phyloP scores from a whole-genome alignment of 306 rosid genomes.

The Ormosia semicastrata region DNA sequence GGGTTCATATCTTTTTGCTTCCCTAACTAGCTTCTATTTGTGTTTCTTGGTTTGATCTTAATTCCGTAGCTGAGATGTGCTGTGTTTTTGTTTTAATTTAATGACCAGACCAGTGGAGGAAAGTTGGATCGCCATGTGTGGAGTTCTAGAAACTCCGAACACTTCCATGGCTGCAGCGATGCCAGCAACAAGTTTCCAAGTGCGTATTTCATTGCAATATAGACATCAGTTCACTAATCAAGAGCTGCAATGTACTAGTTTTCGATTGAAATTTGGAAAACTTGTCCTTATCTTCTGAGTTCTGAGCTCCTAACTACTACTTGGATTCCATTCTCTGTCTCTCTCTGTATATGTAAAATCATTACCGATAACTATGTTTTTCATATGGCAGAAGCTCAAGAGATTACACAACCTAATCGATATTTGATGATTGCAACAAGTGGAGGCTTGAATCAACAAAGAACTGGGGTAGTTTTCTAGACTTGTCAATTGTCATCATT shows the following conservation, averaged over 20 bases:
- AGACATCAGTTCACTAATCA: slow-evolving; percentile 18
- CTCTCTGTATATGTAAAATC: neutral
- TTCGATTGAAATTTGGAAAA: slow-evolving; percentile 18
- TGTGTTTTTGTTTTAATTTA: slow-evolving; percentile 23
- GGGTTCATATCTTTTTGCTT: slow-evolving; percentile 37
- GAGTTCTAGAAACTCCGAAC: slow-evolving; percentile 68
- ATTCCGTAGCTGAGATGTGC: neutral
- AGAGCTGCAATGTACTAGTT: slow-evolving; percentile 24
- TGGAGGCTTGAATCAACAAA: slow-evolving; percentile 98
- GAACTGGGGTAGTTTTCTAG: slow-evolving; percentile 80
- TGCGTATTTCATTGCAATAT: slow-evolving; percentile 41
- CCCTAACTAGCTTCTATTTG: neutral
- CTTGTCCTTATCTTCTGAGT: neutral
- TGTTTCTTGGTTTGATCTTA: neutral
- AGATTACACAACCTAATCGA: slow-evolving; percentile 52
- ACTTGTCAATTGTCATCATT: neutral
- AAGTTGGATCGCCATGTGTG: slow-evolving; percentile 67
- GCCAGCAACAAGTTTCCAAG: slow-evolving; percentile 78
- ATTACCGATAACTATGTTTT: slow-evolving; percentile 8
- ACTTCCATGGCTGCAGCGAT: slow-evolving; percentile 76
- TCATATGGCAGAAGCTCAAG: slow-evolving; percentile 62
- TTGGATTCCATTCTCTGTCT: neutral
- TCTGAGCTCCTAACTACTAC: neutral
- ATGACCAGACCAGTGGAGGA: slow-evolving; percentile 55
- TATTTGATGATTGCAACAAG: slow-evolving; percentile 92